phyloP scores from a whole-genome alignment of 2,329 filamentous ascomycete species.

The Hirsutella minnesotensis region DNA sequence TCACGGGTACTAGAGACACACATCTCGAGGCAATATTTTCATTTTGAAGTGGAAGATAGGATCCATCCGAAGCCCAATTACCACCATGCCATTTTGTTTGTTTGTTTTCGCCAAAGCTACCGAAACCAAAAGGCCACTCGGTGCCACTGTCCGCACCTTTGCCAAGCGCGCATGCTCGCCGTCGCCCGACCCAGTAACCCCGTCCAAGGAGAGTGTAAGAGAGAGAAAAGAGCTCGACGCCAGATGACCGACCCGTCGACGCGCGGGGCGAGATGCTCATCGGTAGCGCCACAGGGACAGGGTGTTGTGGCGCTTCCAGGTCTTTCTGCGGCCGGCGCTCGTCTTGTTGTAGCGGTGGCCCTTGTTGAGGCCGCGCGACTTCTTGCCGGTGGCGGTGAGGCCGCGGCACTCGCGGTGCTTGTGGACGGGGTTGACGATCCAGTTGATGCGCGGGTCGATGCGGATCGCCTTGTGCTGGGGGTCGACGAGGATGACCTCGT shows the following conservation, averaged over 20 bases:
- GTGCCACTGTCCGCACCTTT: constrained; percentile 2
- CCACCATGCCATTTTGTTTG: constrained; percentile 17
- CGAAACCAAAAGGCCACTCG: constrained; percentile 3
- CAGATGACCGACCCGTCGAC: neutral
- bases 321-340: constrained; percentile 93
- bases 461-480: constrained; percentile 99
- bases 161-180: constrained; percentile 3
- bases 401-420: constrained; percentile 99
- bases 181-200: constrained; percentile 6
- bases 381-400: constrained; percentile 98
- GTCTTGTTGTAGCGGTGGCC: constrained; percentile 99
- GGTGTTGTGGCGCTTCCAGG: constrained; percentile 99
- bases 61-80: neutral
- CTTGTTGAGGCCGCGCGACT: constrained; percentile 98
- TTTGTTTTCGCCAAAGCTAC: constrained; percentile 10
- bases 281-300: constrained; percentile 97
- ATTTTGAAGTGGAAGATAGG: neutral
- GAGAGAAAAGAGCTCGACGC: neutral
- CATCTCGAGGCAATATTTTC: neutral
- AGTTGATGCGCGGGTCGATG: constrained; percentile 98
- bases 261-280: constrained; percentile 38
- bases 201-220: neutral
- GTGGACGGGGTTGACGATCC: constrained; percentile 99
- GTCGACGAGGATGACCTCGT: constrained; percentile 98
- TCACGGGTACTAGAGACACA: no score